phyloP scores from a whole-genome alignment of 352 stramenopile species.

The Phytophthora aleatoria region DNA sequence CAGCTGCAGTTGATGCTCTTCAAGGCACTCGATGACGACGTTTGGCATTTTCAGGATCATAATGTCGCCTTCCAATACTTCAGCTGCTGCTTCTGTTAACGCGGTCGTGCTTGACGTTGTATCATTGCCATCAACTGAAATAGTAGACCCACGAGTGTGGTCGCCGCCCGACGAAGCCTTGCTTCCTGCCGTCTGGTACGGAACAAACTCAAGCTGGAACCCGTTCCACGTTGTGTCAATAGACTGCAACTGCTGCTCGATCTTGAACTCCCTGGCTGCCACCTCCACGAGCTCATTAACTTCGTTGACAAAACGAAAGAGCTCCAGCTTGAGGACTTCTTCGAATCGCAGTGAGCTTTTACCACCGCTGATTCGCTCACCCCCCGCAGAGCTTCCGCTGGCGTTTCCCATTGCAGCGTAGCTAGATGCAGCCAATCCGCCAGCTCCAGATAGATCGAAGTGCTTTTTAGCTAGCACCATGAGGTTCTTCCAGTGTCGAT shows the following conservation, averaged over 20 bases:
- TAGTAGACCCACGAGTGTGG: constrained; percentile 1
- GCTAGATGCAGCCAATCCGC: constrained; percentile 19
- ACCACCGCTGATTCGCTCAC: constrained; percentile 1
- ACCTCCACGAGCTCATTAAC: constrained; percentile 96
- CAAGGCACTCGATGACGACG: constrained; percentile 92
- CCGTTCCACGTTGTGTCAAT: constrained; percentile 91
- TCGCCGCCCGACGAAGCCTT: constrained; percentile 12
- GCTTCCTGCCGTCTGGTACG: constrained; percentile 81
- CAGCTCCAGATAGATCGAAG: constrained; percentile 65
- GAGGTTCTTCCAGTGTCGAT: constrained; percentile 90
- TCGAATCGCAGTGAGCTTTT: constrained; percentile 80
- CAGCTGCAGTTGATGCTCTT: constrained; percentile 95
- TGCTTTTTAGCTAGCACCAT: constrained; percentile 88
- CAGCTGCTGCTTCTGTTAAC: constrained; percentile 17
- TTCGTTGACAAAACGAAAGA: constrained; percentile 93
- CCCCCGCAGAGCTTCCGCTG: constrained; percentile 8
- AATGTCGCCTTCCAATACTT: constrained; percentile 76
- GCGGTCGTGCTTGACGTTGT: constrained; percentile 4
- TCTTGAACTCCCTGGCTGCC: constrained; percentile 96
- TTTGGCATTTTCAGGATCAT: constrained; percentile 91
- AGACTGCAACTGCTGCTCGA: constrained; percentile 94
- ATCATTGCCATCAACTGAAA: constrained; percentile 1
- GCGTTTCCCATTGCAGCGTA: constrained; percentile 17
- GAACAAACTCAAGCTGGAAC: constrained; percentile 93
- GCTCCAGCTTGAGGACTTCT: constrained; percentile 93